Base-by-base conservation (phyloP, 2,329 filamentous ascomycete species). In the Trichoderma arundinaceum region DNA sequence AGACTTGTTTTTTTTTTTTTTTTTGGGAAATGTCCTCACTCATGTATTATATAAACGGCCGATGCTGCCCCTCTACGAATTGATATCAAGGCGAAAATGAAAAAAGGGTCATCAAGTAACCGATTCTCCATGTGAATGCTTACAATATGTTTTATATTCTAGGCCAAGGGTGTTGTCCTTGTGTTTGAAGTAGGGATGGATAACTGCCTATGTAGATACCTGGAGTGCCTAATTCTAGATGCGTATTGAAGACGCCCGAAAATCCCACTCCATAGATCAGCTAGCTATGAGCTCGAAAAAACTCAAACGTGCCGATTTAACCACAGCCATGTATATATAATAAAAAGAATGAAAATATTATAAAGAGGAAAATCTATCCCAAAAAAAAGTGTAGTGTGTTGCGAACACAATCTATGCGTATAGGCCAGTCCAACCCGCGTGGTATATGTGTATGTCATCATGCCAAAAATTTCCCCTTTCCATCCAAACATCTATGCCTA, bases 21-120 rank as follows among this genome's bases (percentile, higher is more conserved):
- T 28, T 54, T 54, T 53, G 62, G 62, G 62, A 65, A 67, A 67
- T 58, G 51, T 66, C 66, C 56, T 67, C 66, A 67, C 66, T 67
- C 66, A 65, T 67, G 61, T 64, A 64, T 49, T 41, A 62, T 66
- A 63, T 51, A 63, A 35, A 51, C 22, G 49, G 63, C 52, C 56
- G 41, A 39, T 44, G 43, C 28, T 57, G 54, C 53, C 54, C 12
- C 46, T 9, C 39, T 54, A 52, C 49, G 46, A 53, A 60, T 38
- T 39, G 48, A 59, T 51, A 60, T 54, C 54, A 52, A 41, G 35
- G 35, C 48, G 33, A 44, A 60, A 44, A 44, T 22, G n/a, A 53
- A 53, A 38, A 41, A 39, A n/a, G 19, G 15, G n/a, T 19, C n/a
- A 8, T 19, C 32, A 19, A 49, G 19, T 22, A n/a, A 15, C 41